Evolutionary conservation across 1,284 basidiomycete genomes (phyloP).

Genomic region (Erythrobasidium hasegawianum): DNA sequence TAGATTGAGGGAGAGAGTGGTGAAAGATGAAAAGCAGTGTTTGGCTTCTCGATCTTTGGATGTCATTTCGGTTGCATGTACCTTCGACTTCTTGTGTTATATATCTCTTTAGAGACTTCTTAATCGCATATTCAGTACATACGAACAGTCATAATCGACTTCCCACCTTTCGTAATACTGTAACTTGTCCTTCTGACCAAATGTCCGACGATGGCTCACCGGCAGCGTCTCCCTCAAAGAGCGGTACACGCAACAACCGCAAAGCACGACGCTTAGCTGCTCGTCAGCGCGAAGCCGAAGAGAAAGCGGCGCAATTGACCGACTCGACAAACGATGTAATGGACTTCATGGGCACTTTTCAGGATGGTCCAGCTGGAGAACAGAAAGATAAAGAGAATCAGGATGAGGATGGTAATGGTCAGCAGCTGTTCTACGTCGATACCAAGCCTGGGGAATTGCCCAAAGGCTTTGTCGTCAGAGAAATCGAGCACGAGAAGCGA

Average conservation of each 20-base stretch:
- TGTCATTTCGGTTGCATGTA: no score
- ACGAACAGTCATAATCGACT: no score
- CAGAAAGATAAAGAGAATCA: no score
- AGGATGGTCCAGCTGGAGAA: slow-evolving; percentile 11
- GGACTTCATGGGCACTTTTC: background rate
- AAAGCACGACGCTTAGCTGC: background rate
- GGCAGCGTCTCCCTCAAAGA: background rate
- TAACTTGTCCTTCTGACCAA: no score
- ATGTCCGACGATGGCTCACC: background rate
- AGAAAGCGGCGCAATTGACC: background rate
- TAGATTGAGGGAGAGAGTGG: no score
- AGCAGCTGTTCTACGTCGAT: slow-evolving; percentile 25
- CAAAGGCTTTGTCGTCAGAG: background rate
- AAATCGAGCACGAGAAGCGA: slow-evolving; percentile 6
- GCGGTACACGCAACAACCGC: background rate
- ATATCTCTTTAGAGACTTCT: no score
- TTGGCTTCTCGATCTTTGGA: no score
- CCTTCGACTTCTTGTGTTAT: no score
- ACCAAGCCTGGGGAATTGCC: slow-evolving; percentile 8
- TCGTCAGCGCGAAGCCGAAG: background rate
- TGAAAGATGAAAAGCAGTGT: no score
- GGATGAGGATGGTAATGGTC: no score
- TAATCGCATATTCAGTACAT: no score
- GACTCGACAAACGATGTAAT: background rate
- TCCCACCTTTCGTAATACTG: no score